Base-by-base conservation (phyloP, 345 rosid species). In the Alliaria petiolata region DNA sequence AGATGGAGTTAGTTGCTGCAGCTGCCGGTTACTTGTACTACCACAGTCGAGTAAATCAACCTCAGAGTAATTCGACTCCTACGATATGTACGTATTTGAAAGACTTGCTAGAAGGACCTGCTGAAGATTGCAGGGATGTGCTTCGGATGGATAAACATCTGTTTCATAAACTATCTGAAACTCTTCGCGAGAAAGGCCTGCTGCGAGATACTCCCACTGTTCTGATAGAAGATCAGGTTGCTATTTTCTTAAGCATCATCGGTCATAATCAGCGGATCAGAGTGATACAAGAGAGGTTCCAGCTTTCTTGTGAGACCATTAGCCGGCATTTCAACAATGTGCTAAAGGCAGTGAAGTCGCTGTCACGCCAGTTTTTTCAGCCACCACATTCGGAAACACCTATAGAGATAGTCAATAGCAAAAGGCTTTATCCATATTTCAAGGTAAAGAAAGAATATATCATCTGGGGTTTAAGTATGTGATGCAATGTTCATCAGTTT, bases 241-340 rank as follows among this genome's bases (percentile, higher is more conserved):
- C 90, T 19, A 91, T 91, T 58, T 88, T 91, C 82, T 78, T 91
- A 71, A 85, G 84, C 77, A 83, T 91, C 14, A 72, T 85, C 33
- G 92, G 95, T 62, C 91, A 85, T 79, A 88, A 86, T 54, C 86
- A 88, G 81, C 87, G 95, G n/a, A 83, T 87, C 80, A 84, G 97
- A 72, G 95, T 89, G 20, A 74, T 87, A 70, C 88, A 84, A 62
- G 95, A 87, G 76, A 78, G 86, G 62, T 91, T 91, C 76, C 89
- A 85, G 73, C 91, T 81, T 77, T 88, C 95, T 3, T 85, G 95
- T 52, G 97, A 91, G 82, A 89, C 93, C 71, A 83, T 91, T 43
- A 89, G 95, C 81, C 86, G 91, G 39, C 85, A 91, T 78, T 88
- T 91, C 74, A 91, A 84, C 64, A 86, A 82, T 77, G 97, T 88